Evolutionary conservation across 2,329 filamentous ascomycete genomes (phyloP).

Genomic region (Cercospora nicotianae): DNA sequence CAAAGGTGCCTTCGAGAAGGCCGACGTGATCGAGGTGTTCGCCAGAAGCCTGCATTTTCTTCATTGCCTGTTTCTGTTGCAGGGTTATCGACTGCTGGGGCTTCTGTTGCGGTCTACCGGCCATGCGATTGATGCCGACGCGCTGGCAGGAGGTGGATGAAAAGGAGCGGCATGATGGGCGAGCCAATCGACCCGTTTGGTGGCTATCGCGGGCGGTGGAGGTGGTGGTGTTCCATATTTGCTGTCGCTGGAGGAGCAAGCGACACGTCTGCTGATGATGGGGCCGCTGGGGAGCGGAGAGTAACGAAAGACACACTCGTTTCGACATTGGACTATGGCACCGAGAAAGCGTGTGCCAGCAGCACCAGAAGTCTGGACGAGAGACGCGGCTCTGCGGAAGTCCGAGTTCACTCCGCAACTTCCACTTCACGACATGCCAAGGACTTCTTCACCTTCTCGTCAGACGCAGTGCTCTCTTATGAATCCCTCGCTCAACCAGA

Average conservation of each 20-base stretch:
- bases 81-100: slow-evolving; percentile 44
- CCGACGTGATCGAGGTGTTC: slow-evolving; percentile 45
- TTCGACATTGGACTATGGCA: slow-evolving; percentile 26
- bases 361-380: neutral
- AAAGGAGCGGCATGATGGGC: slow-evolving; percentile 24
- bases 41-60: slow-evolving; percentile 28
- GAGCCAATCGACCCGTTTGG: neutral
- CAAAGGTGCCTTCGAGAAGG: slow-evolving; percentile 42
- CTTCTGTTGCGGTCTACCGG: slow-evolving; percentile 23
- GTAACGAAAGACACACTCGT: slow-evolving; percentile 25
- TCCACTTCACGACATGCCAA: neutral
- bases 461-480: neutral
- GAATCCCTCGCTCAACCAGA: neutral
- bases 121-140: slow-evolving; percentile 15
- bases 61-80: slow-evolving; percentile 38
- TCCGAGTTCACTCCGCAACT: slow-evolving; percentile 1
- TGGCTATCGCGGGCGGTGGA: slow-evolving; percentile 16
- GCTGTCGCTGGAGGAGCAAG: slow-evolving; percentile 14
- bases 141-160: slow-evolving; percentile 18
- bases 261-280: slow-evolving; percentile 8
- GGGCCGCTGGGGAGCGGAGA: slow-evolving; percentile 22
- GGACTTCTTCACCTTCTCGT: neutral
- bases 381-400: slow-evolving; percentile 6
- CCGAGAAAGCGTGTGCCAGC: neutral
- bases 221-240: slow-evolving; percentile 4